phyloP scores from a whole-genome alignment of 2,329 filamentous ascomycete genomes.

The Corynespora cassiicola region DNA sequence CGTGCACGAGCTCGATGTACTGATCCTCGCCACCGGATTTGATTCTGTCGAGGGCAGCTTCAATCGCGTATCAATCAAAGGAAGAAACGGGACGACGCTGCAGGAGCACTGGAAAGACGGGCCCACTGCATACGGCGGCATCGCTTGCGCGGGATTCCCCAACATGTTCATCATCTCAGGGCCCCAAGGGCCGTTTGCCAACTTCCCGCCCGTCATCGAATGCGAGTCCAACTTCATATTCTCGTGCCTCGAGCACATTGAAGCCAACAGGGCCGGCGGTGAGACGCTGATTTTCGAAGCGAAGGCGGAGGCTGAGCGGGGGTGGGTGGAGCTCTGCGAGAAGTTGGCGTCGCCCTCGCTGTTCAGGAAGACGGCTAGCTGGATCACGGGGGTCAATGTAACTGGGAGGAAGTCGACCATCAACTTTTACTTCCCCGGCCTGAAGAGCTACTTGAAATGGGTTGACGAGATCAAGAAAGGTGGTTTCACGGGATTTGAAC shows the following conservation, averaged over 20 bases:
- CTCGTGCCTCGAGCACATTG: no score
- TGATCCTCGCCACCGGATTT: conserved; percentile 47
- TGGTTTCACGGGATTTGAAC: no score
- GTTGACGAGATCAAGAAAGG: no score
- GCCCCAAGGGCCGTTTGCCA: conserved; percentile 48
- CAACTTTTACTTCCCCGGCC: conserved; percentile 44
- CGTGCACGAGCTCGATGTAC: conserved; percentile 35
- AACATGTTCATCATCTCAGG: conserved; percentile 46
- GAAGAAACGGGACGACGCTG: conserved; percentile 23
- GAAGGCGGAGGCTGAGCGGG: conserved; percentile 39
- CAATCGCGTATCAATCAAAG: conserved; percentile 7
- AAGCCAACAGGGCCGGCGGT: no score
- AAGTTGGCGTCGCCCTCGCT: conserved; percentile 37
- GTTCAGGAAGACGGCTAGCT: conserved; percentile 43
- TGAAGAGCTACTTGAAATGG: conserved; percentile 13
- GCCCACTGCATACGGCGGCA: conserved; percentile 39
- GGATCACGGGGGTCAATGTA: conserved; percentile 47
- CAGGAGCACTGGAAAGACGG: conserved; percentile 39
- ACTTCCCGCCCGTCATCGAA: conserved; percentile 19
- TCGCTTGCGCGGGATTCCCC: conserved; percentile 33
- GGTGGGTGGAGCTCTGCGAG: conserved; percentile 42
- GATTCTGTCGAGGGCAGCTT: conserved; percentile 17
- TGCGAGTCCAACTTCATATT: no score
- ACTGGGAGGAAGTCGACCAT: conserved; percentile 45
- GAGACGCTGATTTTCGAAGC: no score